Evolutionary conservation across 2,329 filamentous ascomycete genomes (phyloP).

Genomic region (Xylaria sp.): DNA sequence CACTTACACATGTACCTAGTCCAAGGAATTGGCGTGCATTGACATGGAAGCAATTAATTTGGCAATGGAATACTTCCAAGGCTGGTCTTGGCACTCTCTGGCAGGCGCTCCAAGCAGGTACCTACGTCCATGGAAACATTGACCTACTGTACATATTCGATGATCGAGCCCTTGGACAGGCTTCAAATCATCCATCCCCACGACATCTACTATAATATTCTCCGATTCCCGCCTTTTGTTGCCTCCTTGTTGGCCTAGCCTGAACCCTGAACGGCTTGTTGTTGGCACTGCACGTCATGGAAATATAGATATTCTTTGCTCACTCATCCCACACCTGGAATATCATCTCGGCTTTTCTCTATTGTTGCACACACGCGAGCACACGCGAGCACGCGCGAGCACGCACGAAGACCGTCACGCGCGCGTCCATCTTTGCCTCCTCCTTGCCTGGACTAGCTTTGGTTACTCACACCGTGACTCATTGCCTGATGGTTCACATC

Average conservation of each 20-base stretch:
- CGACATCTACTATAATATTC: not conserved
- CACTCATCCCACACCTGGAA: not conserved
- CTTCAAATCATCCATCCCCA: not conserved
- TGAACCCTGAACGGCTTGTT: not conserved
- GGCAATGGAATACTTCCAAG: too few relatives aligned
- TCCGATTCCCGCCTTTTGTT: not conserved
- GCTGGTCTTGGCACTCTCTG: too few relatives aligned
- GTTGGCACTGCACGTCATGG: not conserved
- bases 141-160: not conserved
- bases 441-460: not conserved
- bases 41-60: too few relatives aligned
- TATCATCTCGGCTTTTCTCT: not conserved
- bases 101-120: not conserved
- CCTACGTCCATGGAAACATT: not conserved
- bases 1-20: not conserved
- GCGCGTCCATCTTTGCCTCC: not conserved
- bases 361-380: not conserved
- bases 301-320: conserved; percentile 14
- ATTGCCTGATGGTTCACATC: conserved; percentile 36
- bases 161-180: not conserved
- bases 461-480: conserved; percentile 11
- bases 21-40: too few relatives aligned
- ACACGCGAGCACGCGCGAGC: not conserved
- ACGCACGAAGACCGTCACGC: not conserved
- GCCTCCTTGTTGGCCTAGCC: not conserved